Conservation (phyloP, 2,329 filamentous ascomycete genomes). For the Rhynchosporium graminicola region DNA sequence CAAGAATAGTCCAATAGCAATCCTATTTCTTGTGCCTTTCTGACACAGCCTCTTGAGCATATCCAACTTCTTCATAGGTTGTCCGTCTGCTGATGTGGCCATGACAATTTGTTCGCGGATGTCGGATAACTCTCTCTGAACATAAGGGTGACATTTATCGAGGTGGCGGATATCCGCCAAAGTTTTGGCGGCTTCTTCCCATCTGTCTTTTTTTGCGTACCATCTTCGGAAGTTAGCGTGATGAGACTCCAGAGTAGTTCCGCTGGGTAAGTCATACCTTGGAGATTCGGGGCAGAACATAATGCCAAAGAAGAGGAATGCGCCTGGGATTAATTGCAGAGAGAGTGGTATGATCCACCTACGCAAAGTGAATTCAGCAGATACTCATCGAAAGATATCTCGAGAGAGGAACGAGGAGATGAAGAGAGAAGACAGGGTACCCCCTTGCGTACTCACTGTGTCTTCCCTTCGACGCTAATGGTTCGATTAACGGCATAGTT, state of each 20-base stretch:
- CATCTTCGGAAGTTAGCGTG: not conserved
- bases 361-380: too few species aligned
- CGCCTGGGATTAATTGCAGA: constrained; percentile 45
- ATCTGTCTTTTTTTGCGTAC: constrained; percentile 28
- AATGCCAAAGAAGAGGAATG: constrained; percentile 34
- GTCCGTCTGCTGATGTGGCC: constrained; percentile 1
- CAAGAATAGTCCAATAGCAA: constrained; percentile 9
- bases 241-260: not conserved
- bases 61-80: constrained; percentile 7
- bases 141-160: constrained; percentile 43
- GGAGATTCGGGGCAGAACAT: constrained; percentile 38
- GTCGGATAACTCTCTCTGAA: constrained; percentile 51
- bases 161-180: constrained; percentile 48
- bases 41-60: constrained; percentile 14
- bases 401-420: too few species aligned
- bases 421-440: too few species aligned
- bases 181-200: constrained; percentile 42
- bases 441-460: constrained; percentile 32
- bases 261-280: constrained; percentile 21
- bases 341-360: constrained; percentile 45
- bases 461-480: constrained; percentile 36
- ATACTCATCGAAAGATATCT: too few species aligned
- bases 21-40: constrained; percentile 12
- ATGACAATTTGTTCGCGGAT: constrained; percentile 43
- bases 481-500: constrained; percentile 45